Percentiles rank a stretch among this genome's conserved stretches.
phyloP scores from a whole-genome alignment of 495 filamentous ascomycete genomes.

The Cairneyella variabilis region DNA sequence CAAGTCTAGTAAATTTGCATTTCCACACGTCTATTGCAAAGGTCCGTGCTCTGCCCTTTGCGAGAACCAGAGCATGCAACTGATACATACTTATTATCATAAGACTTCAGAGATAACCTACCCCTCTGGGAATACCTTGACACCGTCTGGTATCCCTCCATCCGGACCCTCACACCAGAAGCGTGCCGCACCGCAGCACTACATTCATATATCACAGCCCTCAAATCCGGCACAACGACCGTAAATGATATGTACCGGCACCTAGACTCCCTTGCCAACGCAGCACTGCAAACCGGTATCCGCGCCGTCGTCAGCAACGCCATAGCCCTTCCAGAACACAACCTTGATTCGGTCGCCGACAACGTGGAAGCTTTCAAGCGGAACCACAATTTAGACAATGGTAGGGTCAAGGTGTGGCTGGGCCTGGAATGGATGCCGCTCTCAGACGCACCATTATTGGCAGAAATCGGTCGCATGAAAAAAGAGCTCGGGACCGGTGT shows the following conservation, averaged over 20 bases:
- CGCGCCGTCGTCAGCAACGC: conserved; percentile 1
- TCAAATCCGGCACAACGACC: conserved; percentile 7
- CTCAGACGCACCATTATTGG: background rate
- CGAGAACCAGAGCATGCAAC: background rate
- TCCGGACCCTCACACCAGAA: background rate
- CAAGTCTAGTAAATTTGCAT: conserved; percentile 6
- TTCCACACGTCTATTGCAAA: conserved; percentile 13
- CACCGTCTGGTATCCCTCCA: conserved; percentile 7
- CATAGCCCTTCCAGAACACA: conserved; percentile 6
- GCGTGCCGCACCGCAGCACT: background rate
- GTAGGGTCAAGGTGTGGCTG: conserved; percentile 5
- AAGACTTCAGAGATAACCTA: conserved; percentile 3
- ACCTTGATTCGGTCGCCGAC: background rate
- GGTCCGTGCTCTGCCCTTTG: background rate
- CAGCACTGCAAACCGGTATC: conserved; percentile 5
- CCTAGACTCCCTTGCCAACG: background rate
- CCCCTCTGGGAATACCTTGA: conserved; percentile 11
- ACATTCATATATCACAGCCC: conserved; percentile 8
- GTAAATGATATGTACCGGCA: conserved; percentile 11
- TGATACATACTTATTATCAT: background rate
- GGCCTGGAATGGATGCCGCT: conserved; percentile 12
- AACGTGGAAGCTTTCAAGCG: conserved; percentile 4
- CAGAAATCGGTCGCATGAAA: background rate
- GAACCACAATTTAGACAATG: background rate
- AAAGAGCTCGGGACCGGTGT: conserved; percentile 1